Conservation (phyloP, 768 basidiomycete species). For the Galerina sulciceps region DNA sequence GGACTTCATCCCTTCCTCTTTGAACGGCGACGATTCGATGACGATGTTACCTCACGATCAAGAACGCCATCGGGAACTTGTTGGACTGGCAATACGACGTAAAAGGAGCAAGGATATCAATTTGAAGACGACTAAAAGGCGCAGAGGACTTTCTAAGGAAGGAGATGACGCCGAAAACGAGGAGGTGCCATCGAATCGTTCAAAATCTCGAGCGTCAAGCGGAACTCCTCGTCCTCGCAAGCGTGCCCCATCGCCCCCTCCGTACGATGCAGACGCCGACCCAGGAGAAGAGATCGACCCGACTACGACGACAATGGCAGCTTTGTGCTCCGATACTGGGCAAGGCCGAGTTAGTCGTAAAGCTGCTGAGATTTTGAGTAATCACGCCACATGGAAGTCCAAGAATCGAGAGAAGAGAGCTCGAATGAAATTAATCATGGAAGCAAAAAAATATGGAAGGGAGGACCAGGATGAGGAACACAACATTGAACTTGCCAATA, state of each 20-base stretch:
- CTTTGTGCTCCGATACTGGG: conserved; percentile 77
- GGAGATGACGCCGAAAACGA: conserved; percentile 18
- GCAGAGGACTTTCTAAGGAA: conserved; percentile 8
- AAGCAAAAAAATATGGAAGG: conserved; percentile 76
- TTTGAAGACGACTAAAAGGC: conserved; percentile 16
- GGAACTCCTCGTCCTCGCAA: conserved; percentile 39
- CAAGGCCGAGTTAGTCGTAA: conserved; percentile 81
- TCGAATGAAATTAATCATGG: conserved; percentile 65
- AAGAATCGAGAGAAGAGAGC: conserved; percentile 69
- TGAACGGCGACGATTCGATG: conserved; percentile 1
- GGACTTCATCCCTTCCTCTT: neutral
- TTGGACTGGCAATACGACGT: neutral
- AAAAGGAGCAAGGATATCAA: conserved; percentile 5
- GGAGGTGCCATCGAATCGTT: conserved; percentile 11
- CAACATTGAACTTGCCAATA: conserved; percentile 22
- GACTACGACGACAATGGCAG: conserved; percentile 83
- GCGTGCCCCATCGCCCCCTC: conserved; percentile 54
- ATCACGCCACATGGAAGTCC: conserved; percentile 74
- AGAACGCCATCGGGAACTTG: neutral
- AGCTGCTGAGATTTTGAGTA: conserved; percentile 70
- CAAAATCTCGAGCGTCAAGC: conserved; percentile 24
- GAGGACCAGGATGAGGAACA: conserved; percentile 47
- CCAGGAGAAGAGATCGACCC: conserved; percentile 83
- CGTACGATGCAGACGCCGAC: conserved; percentile 60
- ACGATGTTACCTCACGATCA: neutral